Base-by-base conservation (phyloP, 1,284 basidiomycete genomes). In the Ceratobasidium sp. region DNA sequence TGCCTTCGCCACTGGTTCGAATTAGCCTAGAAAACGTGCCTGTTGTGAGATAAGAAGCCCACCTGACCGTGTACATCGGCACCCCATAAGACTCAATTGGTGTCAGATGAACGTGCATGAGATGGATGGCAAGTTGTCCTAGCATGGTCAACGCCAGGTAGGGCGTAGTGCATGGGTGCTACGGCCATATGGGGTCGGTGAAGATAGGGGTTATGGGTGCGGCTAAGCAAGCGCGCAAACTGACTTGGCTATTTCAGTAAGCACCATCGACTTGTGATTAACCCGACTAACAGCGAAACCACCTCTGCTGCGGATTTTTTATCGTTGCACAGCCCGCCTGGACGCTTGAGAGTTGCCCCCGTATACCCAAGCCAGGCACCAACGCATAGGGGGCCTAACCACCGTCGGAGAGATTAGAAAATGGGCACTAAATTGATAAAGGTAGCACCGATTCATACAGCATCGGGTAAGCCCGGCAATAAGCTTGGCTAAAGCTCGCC, bases 1-100 rank as follows among this genome's bases (percentile, higher is more conserved):
- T 64, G 59, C 33, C 49, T 19, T 41, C 39, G 19, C 36, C 21
- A 42, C 13, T 44, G 59, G 16, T 53, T 64, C 59, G 59, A 53
- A 64, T 53, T 64, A 21, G 59, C 47, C 49, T 64, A 25, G 59
- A 64, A 64, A 64, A 64, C 59, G 59, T 64, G 59, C 36, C 49
- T 16, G 25, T 52, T 53, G 49, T 53, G 49, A 42, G 47, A 64
- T 64, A 64, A 64, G 47, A 53, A 23, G 49, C 49, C 49, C 59
- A 64, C 59, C 59, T 64, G 59, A 64, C 59, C 59, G 19, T 8
- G 25, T 11, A 25, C 47, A 25, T 7, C 19, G n/a, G 30, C 46
- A 39, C 59, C 53, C 49, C 16, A 33, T 49, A 25, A 53, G 49
- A 19, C 49, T 53, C 36, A 41, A 53, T 39, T 19, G n/a, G 30